A percentile compares a stretch with the other conserved stretches of the same genome.
Conservation (phyloP, 78 protist species). For the Monosiga brevicollis region DNA sequence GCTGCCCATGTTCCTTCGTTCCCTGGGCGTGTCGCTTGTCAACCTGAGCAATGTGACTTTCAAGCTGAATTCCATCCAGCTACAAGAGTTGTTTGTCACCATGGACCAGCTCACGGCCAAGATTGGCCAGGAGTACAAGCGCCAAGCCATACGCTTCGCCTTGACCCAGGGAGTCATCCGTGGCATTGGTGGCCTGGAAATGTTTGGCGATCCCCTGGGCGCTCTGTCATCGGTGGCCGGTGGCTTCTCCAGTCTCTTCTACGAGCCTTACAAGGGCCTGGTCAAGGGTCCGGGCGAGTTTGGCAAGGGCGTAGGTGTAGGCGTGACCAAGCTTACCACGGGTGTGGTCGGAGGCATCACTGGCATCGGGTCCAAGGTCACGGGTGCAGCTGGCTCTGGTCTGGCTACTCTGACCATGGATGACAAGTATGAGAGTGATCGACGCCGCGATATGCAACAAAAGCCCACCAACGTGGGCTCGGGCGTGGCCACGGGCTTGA, state of each 20-base stretch:
- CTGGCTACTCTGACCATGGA: not conserved
- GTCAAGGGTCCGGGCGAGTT: not conserved
- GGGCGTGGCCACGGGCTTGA: not conserved
- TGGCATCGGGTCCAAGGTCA: not conserved
- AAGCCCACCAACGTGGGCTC: not conserved
- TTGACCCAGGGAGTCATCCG: not conserved
- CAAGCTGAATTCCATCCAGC: not conserved
- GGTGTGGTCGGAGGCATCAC: not conserved
- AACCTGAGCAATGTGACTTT: not conserved
- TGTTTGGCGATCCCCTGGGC: not conserved
- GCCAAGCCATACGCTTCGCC: not conserved
- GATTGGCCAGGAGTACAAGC: not conserved
- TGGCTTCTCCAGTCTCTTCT: not conserved
- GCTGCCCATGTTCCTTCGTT: not conserved
- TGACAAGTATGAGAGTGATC: not conserved
- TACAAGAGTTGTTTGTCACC: not conserved
- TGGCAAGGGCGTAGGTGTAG: not conserved
- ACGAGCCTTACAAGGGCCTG: not conserved
- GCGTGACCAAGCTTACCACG: not conserved
- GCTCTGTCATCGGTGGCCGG: not conserved
- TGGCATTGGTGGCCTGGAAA: not conserved
- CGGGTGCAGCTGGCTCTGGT: not conserved
- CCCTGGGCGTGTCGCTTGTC: not conserved
- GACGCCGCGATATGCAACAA: not conserved
- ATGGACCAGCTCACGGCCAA: not conserved